Evolutionary conservation across 345 rosid genomes (phyloP).

Genomic region (Streptanthus diversifolius): DNA sequence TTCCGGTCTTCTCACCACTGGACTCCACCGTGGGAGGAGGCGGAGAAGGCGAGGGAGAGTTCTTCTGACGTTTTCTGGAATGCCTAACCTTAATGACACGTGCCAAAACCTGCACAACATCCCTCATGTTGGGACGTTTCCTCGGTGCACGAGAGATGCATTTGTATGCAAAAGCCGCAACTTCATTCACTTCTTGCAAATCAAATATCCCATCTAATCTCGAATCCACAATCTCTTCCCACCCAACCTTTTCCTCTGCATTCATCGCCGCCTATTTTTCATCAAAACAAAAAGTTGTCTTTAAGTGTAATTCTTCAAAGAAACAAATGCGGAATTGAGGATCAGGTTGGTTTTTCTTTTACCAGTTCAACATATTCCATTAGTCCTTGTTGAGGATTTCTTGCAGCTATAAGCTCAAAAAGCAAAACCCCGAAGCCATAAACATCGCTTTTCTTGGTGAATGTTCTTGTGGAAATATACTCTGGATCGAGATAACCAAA

Average conservation of each 20-base stretch:
- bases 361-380: slow-evolving; percentile 93
- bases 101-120: slow-evolving; percentile 79
- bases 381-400: slow-evolving; percentile 95
- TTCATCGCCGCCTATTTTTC: slow-evolving; percentile 78
- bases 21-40: neutral
- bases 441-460: slow-evolving; percentile 95
- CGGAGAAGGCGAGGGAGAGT: slow-evolving; percentile 33
- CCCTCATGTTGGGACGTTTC: slow-evolving; percentile 92
- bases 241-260: slow-evolving; percentile 76
- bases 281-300: neutral
- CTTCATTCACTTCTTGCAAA: slow-evolving; percentile 71
- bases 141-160: slow-evolving; percentile 67
- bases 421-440: slow-evolving; percentile 95
- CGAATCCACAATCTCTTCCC: slow-evolving; percentile 96
- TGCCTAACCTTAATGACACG: slow-evolving; percentile 66
- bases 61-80: slow-evolving; percentile 54
- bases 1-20: slow-evolving; percentile 3
- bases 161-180: slow-evolving; percentile 86
- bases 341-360: slow-evolving; percentile 23
- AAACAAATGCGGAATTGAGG: neutral
- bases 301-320: neutral
- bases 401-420: slow-evolving; percentile 89
- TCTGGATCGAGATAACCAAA: slow-evolving; percentile 99
- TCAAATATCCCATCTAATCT: slow-evolving; percentile 73
- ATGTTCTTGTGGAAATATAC: slow-evolving; percentile 73